Percentiles rank a stretch among this genome's conserved stretches.
Conservation (phyloP, 495 filamentous ascomycete species). For the Penicillium coprophilum region DNA sequence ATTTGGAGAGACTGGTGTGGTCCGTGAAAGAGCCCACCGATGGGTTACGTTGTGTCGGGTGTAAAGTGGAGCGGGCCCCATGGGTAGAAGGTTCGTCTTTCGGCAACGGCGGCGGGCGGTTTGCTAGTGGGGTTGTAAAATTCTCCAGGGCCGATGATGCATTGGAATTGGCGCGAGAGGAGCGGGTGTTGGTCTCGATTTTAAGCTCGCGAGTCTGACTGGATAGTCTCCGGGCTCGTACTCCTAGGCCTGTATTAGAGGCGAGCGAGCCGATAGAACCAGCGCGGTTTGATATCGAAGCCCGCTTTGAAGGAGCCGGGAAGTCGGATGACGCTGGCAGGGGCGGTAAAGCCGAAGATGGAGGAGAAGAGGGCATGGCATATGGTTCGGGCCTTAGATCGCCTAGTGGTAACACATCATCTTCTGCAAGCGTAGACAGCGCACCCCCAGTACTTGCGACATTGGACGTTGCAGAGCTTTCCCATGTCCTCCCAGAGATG, state of each 20-base stretch:
- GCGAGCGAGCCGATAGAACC: slow-evolving; percentile 35
- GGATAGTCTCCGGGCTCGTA: slow-evolving; percentile 79
- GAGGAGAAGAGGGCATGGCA: slow-evolving; percentile 30
- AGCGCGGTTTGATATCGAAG: slow-evolving; percentile 35
- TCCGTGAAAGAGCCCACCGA: slow-evolving; percentile 37
- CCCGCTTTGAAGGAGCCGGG: slow-evolving; percentile 20
- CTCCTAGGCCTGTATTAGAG: slow-evolving; percentile 49
- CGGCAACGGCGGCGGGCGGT: slow-evolving; percentile 30
- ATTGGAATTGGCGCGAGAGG: slow-evolving; percentile 40
- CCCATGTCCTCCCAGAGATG: slow-evolving; percentile 81
- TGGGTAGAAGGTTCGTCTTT: slow-evolving; percentile 32
- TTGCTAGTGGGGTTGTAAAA: slow-evolving; percentile 24
- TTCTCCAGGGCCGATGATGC: slow-evolving; percentile 45
- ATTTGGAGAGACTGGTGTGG: slow-evolving; percentile 38
- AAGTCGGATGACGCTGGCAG: slow-evolving; percentile 29
- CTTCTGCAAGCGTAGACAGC: slow-evolving; percentile 77
- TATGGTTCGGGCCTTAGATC: slow-evolving; percentile 32
- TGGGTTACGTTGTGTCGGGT: slow-evolving; percentile 31
- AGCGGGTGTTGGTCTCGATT: slow-evolving; percentile 72
- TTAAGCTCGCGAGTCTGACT: slow-evolving; percentile 80
- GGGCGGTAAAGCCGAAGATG: slow-evolving; percentile 30
- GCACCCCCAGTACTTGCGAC: slow-evolving; percentile 69
- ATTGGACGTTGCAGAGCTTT: slow-evolving; percentile 79
- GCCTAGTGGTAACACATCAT: slow-evolving; percentile 36
- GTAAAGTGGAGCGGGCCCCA: slow-evolving; percentile 21